Evolutionary conservation across 441 rosid species (phyloP), one percentile per base, ranked within the genome.

Genomic region (Erodium texanum): DNA sequence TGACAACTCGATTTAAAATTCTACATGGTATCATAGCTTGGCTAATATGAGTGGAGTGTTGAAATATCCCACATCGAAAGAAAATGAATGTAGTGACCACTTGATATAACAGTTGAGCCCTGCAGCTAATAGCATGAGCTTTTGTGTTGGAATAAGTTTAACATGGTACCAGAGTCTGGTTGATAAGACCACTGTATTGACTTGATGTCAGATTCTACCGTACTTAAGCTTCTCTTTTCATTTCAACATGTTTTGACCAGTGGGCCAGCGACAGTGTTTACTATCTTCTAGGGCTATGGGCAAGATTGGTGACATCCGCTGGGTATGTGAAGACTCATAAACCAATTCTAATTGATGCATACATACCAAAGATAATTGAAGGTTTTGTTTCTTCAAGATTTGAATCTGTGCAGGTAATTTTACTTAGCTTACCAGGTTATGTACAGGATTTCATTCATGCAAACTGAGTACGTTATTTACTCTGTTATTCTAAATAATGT

Each of bases 251-350:
- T 19, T 2, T 54, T 68, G 72, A 63, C 70, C 77, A 92, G 99
- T 95, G 99, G 99, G 99, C 99, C 75, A 92, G 97, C 81, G 92
- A 96, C 85, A 95, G 98, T 71, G 96, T 95, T 61, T 95, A 92
- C 84, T 85, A 89, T 81, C 96, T 92, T 69, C 76, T 95, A 73
- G 98, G 99, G 58, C 78, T 89, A 69, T 95, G 99, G 99, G 92
- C 98, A 48, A 89, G 96, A 82, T 77, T 92, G 83, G 97, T 92
- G 75, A 78, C 87, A 43, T 89, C 99, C 66, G 89, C 90, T 62
- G 96, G 93, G 20, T 89, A 87, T 76, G 75, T 95, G 81, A 95
- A 92, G 81, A 89, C 93, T 77, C 98, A 92, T 78, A 89, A 95
- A n/a, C 98, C 98, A 68, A 86, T 95, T 82, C 79, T 92, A 78